Evolutionary conservation across 768 basidiomycete genomes (phyloP).

Genomic region (Trichaptum fuscoviolaceum): DNA sequence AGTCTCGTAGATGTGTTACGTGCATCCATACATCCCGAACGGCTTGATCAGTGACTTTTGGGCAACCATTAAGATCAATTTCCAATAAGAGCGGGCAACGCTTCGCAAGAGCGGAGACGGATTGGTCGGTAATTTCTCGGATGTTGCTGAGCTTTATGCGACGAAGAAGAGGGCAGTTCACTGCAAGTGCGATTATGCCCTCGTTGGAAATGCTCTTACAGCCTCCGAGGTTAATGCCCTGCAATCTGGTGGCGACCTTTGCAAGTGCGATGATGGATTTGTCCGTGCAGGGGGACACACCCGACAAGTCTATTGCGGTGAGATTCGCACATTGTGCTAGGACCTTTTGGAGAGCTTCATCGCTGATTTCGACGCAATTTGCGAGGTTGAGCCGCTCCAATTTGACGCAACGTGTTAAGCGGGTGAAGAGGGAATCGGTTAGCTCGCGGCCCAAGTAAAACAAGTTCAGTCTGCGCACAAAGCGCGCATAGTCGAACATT

Average conservation of each 20-base stretch:
- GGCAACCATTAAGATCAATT: constrained; percentile 87
- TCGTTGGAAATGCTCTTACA: constrained; percentile 78
- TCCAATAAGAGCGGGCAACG: constrained; percentile 86
- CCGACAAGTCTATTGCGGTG: constrained; percentile 81
- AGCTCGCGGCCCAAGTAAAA: constrained; percentile 63
- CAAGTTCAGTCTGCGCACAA: constrained; percentile 91
- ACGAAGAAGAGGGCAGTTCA: constrained; percentile 69
- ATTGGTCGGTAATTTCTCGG: constrained; percentile 64
- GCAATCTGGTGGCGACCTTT: constrained; percentile 62
- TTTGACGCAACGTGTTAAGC: constrained; percentile 68
- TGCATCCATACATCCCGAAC: constrained; percentile 82
- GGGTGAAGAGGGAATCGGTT: constrained; percentile 65
- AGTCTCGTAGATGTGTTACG: constrained; percentile 82
- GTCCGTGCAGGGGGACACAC: constrained; percentile 66
- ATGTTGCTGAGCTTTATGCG: constrained; percentile 87
- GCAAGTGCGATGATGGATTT: constrained; percentile 68
- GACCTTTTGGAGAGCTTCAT: constrained; percentile 55
- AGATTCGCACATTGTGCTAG: constrained; percentile 70
- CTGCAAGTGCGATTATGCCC: constrained; percentile 72
- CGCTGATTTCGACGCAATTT: constrained; percentile 65
- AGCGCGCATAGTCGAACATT: constrained; percentile 82
- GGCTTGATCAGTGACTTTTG: constrained; percentile 67
- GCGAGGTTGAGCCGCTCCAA: constrained; percentile 88
- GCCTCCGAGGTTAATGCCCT: constrained; percentile 87
- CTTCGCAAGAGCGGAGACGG: constrained; percentile 71